Percentiles rank a stretch among this genome's conserved stretches.
Evolutionary conservation across 2,329 filamentous ascomycete species (phyloP).

Genomic region (Scedosporium aurantiacum): DNA sequence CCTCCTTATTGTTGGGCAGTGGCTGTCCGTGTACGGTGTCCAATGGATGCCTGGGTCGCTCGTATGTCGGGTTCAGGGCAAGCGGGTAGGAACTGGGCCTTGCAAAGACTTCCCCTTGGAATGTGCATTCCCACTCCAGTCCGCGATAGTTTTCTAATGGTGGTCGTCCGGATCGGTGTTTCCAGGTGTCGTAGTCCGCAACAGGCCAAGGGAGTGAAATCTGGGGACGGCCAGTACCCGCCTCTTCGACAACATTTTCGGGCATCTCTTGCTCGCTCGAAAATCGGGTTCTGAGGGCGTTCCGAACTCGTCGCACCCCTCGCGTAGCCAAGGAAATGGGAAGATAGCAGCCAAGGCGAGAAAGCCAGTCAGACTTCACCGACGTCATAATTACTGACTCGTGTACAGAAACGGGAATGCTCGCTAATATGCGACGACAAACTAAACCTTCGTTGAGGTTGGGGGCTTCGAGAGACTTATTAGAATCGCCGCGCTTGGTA

Average conservation of each 20-base stretch:
- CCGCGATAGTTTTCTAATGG: not conserved
- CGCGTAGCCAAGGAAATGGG: too few relatives aligned
- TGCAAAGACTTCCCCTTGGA: not conserved
- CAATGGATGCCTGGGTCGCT: not conserved
- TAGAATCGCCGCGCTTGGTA: too few relatives aligned
- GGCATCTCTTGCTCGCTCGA: not conserved
- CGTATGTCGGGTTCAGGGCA: not conserved
- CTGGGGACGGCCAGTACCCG: not conserved
- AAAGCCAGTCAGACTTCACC: too few relatives aligned
- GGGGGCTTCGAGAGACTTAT: too few relatives aligned
- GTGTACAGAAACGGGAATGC: too few relatives aligned
- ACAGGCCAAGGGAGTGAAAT: not conserved
- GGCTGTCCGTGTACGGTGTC: not conserved
- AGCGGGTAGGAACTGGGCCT: not conserved
- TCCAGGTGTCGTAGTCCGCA: not conserved
- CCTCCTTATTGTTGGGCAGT: not conserved
- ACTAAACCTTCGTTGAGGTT: too few relatives aligned
- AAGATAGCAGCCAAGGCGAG: too few relatives aligned
- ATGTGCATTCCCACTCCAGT: not conserved
- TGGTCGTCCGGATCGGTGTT: not conserved
- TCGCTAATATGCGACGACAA: too few relatives aligned
- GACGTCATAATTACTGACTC: too few relatives aligned
- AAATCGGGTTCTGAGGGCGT: too few relatives aligned
- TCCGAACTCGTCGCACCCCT: too few relatives aligned
- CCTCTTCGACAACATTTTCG: not conserved